phyloP scores from a whole-genome alignment of 106 monocot species.

The Platanthera zijinensis region DNA sequence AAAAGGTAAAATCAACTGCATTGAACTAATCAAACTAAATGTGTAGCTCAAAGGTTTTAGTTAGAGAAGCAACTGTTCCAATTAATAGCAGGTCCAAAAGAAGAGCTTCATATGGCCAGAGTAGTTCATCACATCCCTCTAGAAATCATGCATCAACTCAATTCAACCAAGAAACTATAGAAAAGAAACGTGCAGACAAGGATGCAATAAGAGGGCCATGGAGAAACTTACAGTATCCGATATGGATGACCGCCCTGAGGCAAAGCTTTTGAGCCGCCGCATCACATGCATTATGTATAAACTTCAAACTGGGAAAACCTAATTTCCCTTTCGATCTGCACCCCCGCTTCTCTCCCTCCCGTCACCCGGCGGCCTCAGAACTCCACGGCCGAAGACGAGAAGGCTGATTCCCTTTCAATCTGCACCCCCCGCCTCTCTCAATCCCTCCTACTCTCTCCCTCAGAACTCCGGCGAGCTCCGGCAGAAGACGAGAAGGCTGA shows the following conservation, averaged over 20 bases:
- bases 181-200: neutral
- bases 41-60: no score
- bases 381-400: no score
- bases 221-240: slow-evolving; percentile 30
- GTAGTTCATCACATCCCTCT: no score
- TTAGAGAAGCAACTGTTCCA: neutral
- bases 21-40: no score
- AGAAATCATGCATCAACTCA: neutral
- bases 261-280: slow-evolving; percentile 46
- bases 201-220: neutral
- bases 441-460: neutral
- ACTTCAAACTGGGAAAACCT: neutral
- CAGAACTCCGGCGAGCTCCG: no score
- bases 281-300: slow-evolving; percentile 26
- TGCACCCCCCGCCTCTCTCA: neutral
- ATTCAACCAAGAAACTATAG: neutral
- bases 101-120: neutral
- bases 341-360: neutral
- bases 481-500: no score
- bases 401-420: no score
- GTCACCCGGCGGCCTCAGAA: no score
- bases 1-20: no score
- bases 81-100: neutral
- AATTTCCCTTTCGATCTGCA: neutral
- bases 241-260: slow-evolving; percentile 33